Percentiles rank a stretch among this genome's conserved stretches.
Evolutionary conservation across 1,284 basidiomycete species (phyloP).

Genomic region (Heliocybe sulcata): DNA sequence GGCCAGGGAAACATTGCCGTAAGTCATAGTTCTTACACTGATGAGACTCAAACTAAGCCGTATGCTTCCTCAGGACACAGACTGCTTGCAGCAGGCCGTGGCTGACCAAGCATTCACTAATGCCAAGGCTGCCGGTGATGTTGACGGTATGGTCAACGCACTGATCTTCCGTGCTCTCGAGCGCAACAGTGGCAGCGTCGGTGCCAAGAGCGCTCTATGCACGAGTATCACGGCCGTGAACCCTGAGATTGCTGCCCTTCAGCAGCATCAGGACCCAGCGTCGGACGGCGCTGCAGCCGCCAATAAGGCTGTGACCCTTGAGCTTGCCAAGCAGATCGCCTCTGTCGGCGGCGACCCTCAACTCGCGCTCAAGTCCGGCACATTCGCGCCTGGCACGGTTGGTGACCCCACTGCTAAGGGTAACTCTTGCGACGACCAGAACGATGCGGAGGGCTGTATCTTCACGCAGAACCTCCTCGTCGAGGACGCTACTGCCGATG

Average conservation of each 20-base stretch:
- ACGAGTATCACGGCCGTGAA: constrained; percentile 50
- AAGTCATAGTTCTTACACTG: constrained; percentile 9
- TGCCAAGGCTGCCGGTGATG: constrained; percentile 53
- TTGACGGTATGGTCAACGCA: constrained; percentile 50
- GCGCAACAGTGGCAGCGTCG: constrained; percentile 56
- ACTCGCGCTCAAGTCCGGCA: constrained; percentile 54
- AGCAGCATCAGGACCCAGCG: constrained; percentile 66
- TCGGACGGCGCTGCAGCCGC: constrained; percentile 45
- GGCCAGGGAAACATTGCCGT: constrained; percentile 50
- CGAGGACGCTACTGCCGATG: constrained; percentile 48
- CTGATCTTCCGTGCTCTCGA: constrained; percentile 62
- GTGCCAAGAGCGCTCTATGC: constrained; percentile 40
- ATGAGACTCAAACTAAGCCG: not conserved
- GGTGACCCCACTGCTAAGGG: constrained; percentile 45
- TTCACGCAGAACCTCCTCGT: constrained; percentile 55
- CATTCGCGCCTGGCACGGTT: constrained; percentile 52
- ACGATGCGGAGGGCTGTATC: constrained; percentile 55
- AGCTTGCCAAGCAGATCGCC: constrained; percentile 55
- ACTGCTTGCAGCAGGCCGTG: constrained; percentile 59
- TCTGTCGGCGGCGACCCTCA: constrained; percentile 56
- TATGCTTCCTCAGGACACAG: constrained; percentile 34
- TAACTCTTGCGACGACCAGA: constrained; percentile 43
- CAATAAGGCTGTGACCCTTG: constrained; percentile 57
- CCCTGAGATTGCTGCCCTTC: constrained; percentile 60
- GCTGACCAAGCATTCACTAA: constrained; percentile 69